These are phyloP conservation scores for Aspergillus taichungensis DNA, from an alignment of 495 filamentous ascomycete genomes.

Conservation along the genomic window DNA sequence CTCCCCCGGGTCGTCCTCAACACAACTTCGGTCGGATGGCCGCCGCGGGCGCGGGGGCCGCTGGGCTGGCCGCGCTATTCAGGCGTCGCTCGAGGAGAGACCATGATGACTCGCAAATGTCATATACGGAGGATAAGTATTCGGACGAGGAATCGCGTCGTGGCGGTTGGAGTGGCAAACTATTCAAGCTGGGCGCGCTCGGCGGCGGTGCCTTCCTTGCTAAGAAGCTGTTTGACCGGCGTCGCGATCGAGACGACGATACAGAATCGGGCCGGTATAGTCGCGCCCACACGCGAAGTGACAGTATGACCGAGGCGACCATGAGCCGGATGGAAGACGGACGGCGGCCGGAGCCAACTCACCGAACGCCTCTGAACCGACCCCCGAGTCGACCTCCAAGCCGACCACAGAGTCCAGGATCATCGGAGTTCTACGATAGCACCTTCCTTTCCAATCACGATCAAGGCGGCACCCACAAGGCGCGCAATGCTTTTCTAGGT, in stretches of 20 bases:
- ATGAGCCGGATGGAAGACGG: constrained; percentile 36
- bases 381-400: constrained; percentile 32
- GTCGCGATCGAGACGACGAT: constrained; percentile 46
- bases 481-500: constrained; percentile 56
- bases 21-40: constrained; percentile 30
- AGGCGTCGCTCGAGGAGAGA: constrained; percentile 31
- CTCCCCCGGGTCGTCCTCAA: constrained; percentile 23
- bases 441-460: constrained; percentile 34
- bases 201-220: constrained; percentile 57
- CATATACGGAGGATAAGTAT: constrained; percentile 55
- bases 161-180: constrained; percentile 53
- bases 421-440: constrained; percentile 36
- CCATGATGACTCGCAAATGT: constrained; percentile 38
- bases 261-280: constrained; percentile 43
- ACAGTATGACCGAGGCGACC: constrained; percentile 37
- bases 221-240: constrained; percentile 54
- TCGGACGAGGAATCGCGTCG: constrained; percentile 37
- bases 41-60: constrained; percentile 49
- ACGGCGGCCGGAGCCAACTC: constrained; percentile 30
- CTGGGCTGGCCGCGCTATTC: constrained; percentile 51
- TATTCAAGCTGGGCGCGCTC: constrained; percentile 58
- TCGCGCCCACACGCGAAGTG: constrained; percentile 32
- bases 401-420: constrained; percentile 34
- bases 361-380: constrained; percentile 33
- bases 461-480: constrained; percentile 35